These are phyloP conservation scores for Brasenia schreberi DNA, from an alignment of 164 flowering plant species.

Conservation along the genomic window DNA sequence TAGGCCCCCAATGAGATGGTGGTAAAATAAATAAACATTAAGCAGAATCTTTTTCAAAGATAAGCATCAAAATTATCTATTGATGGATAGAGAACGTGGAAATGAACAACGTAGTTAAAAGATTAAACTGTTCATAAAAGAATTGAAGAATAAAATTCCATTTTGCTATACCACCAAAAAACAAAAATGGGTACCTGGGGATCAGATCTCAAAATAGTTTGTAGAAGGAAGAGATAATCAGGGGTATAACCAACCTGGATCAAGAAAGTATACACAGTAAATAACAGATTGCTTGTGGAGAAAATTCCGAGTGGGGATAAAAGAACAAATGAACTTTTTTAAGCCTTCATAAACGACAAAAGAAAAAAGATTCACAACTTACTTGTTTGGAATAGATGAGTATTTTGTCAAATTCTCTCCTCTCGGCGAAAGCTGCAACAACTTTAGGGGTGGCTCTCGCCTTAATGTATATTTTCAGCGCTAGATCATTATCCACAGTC, in stretches of 20 bases:
- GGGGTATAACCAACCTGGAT: constrained; percentile 94
- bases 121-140: too few relatives aligned
- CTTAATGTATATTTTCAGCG: constrained; percentile 90
- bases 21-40: too few relatives aligned
- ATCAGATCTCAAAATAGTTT: constrained; percentile 91
- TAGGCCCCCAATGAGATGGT: neutral
- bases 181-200: constrained; percentile 57
- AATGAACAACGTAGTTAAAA: too few relatives aligned
- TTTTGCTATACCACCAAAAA: too few relatives aligned
- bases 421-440: constrained; percentile 99
- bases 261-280: neutral
- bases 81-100: too few relatives aligned
- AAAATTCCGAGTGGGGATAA: neutral
- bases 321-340: neutral
- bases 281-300: neutral
- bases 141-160: too few relatives aligned
- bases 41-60: too few relatives aligned
- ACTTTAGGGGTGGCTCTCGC: constrained; percentile 99
- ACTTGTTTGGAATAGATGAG: constrained; percentile 98
- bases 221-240: constrained; percentile 91
- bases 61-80: too few relatives aligned
- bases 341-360: neutral
- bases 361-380: neutral
- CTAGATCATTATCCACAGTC: constrained; percentile 99
- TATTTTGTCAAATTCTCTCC: constrained; percentile 97